Percentiles rank a stretch among this genome's conserved stretches.
These are phyloP conservation scores for Eimeria maxima DNA, from an alignment of 169 alveolate species.

Conservation along the genomic window DNA sequence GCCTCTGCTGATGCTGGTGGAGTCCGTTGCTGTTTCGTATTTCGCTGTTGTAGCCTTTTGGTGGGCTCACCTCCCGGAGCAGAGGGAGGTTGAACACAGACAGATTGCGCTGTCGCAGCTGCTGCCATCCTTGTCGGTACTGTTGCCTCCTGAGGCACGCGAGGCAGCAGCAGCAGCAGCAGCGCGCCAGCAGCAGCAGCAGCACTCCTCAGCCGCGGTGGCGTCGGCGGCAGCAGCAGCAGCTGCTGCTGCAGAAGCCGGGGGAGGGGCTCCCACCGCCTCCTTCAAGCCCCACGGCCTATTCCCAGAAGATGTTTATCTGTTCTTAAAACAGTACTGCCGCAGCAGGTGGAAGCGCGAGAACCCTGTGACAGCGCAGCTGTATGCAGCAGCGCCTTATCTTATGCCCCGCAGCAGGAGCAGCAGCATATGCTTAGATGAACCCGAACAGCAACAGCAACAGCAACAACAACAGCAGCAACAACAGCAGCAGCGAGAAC, in stretches of 20 bases:
- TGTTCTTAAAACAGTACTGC: conserved; percentile 27
- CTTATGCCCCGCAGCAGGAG: conserved; percentile 76
- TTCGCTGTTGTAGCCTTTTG: conserved; percentile 77
- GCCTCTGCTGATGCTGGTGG: not conserved
- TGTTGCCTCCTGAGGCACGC: conserved; percentile 76
- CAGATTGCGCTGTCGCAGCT: conserved; percentile 86
- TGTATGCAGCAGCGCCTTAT: conserved; percentile 81
- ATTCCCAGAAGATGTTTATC: conserved; percentile 6
- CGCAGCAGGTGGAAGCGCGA: conserved; percentile 72
- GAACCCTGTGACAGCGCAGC: conserved; percentile 78
- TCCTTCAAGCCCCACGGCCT: conserved; percentile 1
- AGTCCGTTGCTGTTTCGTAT: conserved; percentile 24
- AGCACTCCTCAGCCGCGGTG: conserved; percentile 24
- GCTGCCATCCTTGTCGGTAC: conserved; percentile 63
- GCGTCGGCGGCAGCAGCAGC: not conserved
- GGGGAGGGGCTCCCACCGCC: not conserved
- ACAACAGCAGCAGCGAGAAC: conserved; percentile 19
- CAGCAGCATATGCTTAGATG: conserved; percentile 62
- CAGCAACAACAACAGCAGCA: conserved; percentile 42
- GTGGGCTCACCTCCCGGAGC: conserved; percentile 88
- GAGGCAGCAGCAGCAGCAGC: conserved; percentile 66
- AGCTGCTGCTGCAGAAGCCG: not conserved
- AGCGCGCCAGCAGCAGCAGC: conserved; percentile 72
- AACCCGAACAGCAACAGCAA: conserved; percentile 31
- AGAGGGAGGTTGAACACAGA: conserved; percentile 88